Conservation (phyloP, 331 rosid species). For the Saraca asoca region DNA sequence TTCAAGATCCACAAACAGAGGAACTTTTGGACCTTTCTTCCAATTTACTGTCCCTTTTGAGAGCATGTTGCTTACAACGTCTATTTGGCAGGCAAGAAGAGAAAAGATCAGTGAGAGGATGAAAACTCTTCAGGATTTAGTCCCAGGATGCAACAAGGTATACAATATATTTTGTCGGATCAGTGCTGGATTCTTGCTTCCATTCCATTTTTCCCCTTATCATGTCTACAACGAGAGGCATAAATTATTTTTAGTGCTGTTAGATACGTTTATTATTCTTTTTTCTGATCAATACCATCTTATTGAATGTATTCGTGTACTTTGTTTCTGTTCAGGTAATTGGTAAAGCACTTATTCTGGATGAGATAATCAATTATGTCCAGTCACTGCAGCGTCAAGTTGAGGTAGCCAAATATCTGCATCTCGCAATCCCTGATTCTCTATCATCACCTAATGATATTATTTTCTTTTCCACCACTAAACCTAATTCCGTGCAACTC, state of each 20-base stretch:
- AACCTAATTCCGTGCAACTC: constrained; percentile 29
- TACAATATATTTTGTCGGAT: not conserved
- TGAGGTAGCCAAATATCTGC: constrained; percentile 55
- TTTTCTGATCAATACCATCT: not conserved
- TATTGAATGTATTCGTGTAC: not conserved
- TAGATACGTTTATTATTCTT: not conserved
- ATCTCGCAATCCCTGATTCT: constrained; percentile 8
- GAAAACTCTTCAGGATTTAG: constrained; percentile 83
- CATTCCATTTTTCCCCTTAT: too few species aligned
- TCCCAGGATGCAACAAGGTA: constrained; percentile 92
- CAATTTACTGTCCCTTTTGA: not conserved
- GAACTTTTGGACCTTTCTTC: not conserved
- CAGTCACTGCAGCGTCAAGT: constrained; percentile 90
- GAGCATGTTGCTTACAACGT: not conserved
- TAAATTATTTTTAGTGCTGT: too few species aligned
- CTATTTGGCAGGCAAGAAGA: constrained; percentile 59
- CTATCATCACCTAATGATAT: constrained; percentile 5
- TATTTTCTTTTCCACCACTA: constrained; percentile 1
- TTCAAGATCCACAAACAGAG: constrained; percentile 9
- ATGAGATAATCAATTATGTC: constrained; percentile 91
- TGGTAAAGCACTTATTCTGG: constrained; percentile 91
- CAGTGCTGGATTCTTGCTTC: not conserved
- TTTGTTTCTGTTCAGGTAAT: constrained; percentile 57
- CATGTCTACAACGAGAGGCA: too few species aligned
- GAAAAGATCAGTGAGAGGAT: constrained; percentile 66